Base-by-base conservation (phyloP, 139 green algal species). In the Auxenochlorella pyrenoidosa region DNA sequence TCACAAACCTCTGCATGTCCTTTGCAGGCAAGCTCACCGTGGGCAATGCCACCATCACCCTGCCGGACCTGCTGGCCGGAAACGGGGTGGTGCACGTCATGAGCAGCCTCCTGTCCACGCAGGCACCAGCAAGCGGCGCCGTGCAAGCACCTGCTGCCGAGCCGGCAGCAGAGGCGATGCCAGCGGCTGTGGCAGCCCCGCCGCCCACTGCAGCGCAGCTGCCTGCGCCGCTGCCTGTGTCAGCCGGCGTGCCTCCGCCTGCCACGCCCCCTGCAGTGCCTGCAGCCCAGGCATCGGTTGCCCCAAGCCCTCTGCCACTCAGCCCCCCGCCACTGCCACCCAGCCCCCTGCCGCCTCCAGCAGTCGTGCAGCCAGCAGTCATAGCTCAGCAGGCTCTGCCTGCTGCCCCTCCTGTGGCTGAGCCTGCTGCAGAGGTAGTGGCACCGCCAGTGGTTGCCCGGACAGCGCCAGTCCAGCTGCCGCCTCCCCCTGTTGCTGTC, bases 71-170 rank as follows among this genome's bases (percentile, higher is more conserved):
- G 16, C 79, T 70, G 34, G 79, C 34, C 58, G 30, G 36, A 24
- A 72, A 84, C 40, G 79, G 54, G 13, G 79, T 84, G 8, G 54
- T 84, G 79, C 79, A 84, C 38, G 40, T 84, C 32, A 84, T 84
- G 79, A 15, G 24, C 0, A 36, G 79, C 34, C 36, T 84, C 22
- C 36, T 84, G 1, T 36, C 71, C 10, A 70, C 77, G 18, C 51
- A 38, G 51, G 34, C 77, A n/a, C n/a, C 54, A 24, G n/a, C n/a
- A 24, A 40, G 24, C 15, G 40, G 73, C 3, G 40, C 41, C 0
- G 40, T 10, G 21, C 4, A 22, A 19, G 51, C 36, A 18, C 34
- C 77, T 3, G 51, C 77, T 30, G 73, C 40, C 16, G 22, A 54
- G 40, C 73, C 73, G 28, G 75, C 75, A 26, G 75, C 44, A 13